Conservation (phyloP, 345 rosid genomes). For the Syzygium grande region DNA sequence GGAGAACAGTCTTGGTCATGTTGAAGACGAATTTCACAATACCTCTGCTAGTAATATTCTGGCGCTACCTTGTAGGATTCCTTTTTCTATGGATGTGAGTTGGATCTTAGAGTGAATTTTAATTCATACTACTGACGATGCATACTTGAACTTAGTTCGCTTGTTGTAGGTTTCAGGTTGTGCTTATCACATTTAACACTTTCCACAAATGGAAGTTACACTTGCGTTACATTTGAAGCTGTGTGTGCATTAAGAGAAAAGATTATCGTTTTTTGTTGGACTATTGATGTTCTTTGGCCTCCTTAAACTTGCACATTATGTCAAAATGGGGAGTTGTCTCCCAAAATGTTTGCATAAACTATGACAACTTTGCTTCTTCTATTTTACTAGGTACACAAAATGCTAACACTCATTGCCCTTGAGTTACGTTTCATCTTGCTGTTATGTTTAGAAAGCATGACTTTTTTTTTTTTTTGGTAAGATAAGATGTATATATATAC, state of each 20-base stretch:
- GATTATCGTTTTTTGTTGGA: neutral
- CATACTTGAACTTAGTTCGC: neutral
- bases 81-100: neutral
- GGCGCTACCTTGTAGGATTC: neutral
- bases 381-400: neutral
- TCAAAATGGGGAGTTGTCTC: neutral
- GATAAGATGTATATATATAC: too few species aligned
- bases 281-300: neutral
- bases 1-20: neutral
- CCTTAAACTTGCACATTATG: neutral
- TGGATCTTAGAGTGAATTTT: neutral
- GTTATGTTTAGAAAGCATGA: neutral
- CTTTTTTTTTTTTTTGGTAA: too few species aligned
- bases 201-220: neutral
- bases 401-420: neutral
- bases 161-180: neutral
- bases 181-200: neutral
- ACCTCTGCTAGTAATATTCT: neutral
- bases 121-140: neutral
- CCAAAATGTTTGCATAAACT: neutral
- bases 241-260: neutral
- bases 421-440: neutral
- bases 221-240: neutral
- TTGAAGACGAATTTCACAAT: neutral
- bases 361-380: neutral